Evolutionary conservation across 176 grass and related monocot species (phyloP), one percentile per base, ranked within the genome.

Genomic region (Saccharum spontaneum): DNA sequence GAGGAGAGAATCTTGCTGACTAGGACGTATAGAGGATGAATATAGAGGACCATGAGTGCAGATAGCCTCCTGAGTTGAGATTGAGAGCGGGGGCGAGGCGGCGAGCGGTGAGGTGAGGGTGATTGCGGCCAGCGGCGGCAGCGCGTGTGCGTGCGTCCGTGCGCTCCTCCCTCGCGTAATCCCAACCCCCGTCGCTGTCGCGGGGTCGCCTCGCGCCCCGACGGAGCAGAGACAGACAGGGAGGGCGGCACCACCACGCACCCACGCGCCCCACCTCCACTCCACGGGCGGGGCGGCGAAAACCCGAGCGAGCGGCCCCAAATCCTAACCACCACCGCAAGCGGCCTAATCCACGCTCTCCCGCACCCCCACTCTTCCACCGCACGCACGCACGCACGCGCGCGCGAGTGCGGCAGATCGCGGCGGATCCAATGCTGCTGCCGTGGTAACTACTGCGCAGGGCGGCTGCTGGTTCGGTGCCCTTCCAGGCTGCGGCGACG

Each of bases 261-360:
- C 46, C 14, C 14, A 14, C 73, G 61, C 13, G 73, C 36, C 30
- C 74, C 76, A 75, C 85, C 73, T 36, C 72, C 33, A 48, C 66
- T 17, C 49, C 16, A 54, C 50, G 45, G 33, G 30, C 30, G 46
- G 28, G 46, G 8, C 24, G 24, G 16, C 44, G 14, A 40, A 75
- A 79, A 71, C 83, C 73, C 68, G 39, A 82, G 71, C 13, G 14
- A 30, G 45, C 46, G 33, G 12, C 57, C 79, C 66, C 78, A 83
- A 86, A 79, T 78, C 84, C 87, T 84, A 89, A 87, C 87, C 71
- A 92, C 87, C 75, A 89, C 87, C 75, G 61, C 50, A n/a, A 50
- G 48, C 33, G 22, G 79, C 82, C 82, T 86, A 77, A 82, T 78
- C 88, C 73, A 17, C 23, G 43, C 71, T 50, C 71, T 50, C 71